Evolutionary conservation across 495 filamentous ascomycete species (phyloP).

Genomic region (Talaromyces trachyspermus): DNA sequence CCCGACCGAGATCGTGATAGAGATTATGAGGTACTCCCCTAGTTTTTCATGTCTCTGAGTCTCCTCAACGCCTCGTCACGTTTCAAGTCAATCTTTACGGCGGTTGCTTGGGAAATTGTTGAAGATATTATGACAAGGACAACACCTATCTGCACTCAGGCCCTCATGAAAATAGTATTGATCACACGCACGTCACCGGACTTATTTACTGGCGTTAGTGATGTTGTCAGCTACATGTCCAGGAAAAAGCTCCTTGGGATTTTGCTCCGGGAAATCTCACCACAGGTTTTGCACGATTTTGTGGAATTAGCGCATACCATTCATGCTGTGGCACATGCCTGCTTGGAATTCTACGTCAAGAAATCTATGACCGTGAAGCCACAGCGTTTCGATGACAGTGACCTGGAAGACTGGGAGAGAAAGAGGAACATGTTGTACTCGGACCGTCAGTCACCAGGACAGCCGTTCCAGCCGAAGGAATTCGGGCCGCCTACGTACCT

Average conservation of each 20-base stretch:
- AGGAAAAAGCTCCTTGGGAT: too few relatives aligned
- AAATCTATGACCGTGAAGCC: background rate
- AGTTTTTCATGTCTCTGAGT: too few relatives aligned
- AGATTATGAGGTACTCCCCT: too few relatives aligned
- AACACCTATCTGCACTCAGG: background rate
- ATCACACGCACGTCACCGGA: background rate
- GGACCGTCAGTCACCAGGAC: background rate
- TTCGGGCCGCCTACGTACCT: background rate
- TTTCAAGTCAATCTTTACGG: background rate
- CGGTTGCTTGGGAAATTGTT: background rate
- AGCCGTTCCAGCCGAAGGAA: constrained; percentile 2
- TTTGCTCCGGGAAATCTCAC: too few relatives aligned
- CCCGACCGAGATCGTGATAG: too few relatives aligned
- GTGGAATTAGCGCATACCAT: background rate
- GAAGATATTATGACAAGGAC: background rate
- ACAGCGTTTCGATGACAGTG: background rate
- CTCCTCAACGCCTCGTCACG: background rate
- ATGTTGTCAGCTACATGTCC: background rate
- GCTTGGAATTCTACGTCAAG: background rate
- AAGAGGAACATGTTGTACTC: background rate
- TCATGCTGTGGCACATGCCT: background rate
- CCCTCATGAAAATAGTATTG: background rate
- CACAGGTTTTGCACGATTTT: too few relatives aligned
- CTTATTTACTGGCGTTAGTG: background rate
- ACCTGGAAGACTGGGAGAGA: background rate